Base-by-base conservation (phyloP, 2,329 filamentous ascomycete genomes). In the Aspergillus sp. region DNA sequence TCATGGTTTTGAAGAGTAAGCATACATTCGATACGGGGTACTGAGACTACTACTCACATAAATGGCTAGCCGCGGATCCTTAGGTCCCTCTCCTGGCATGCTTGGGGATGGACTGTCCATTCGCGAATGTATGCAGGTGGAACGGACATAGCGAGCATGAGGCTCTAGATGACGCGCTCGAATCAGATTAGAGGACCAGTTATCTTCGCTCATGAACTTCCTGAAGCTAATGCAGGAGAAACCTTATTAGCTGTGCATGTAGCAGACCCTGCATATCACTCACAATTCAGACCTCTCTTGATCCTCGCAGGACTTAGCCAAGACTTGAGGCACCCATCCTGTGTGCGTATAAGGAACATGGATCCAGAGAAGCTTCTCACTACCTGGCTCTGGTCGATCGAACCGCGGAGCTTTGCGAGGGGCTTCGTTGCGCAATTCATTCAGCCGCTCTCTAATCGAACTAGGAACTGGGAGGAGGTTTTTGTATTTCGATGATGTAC, bases 61-160 rank as follows among this genome's bases (percentile, higher is more conserved):
- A 38, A 70, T 52, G 26, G 65, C 66, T 13, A 66, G 49, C 26
- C 62, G 60, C n/a, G 61, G 56, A 36, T 66, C 60, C 22, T 61
- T 57, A 11, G 54, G 20, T 3, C 24, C 41, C 4, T 51, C 56
- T 6, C 40, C 17, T 8, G 52, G 45, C 6, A 47, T 57, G 2
- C 54, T 56, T 3, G 56, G 47, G 9, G 55, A 57, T 36, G 55
- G 50, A 52, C 62, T 62, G 49, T 53, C 59, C 19, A 65, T 61
- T 14, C 67, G 56, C 1, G 69, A 64, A 54, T 67, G 60, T 47
- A 72, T 66, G 41, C 66, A 71, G n/a, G 62, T 59, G 3, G 71
- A 67, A 10, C 63, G 61, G 10, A 74, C 69, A 52, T 67, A 73
- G 11, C 71, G 68, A 16, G 70, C 71, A 58, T 73, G 70, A 6